These are phyloP conservation scores for Dichomitus squalens DNA, from an alignment of 1,284 basidiomycete species.

Conservation along the genomic window DNA sequence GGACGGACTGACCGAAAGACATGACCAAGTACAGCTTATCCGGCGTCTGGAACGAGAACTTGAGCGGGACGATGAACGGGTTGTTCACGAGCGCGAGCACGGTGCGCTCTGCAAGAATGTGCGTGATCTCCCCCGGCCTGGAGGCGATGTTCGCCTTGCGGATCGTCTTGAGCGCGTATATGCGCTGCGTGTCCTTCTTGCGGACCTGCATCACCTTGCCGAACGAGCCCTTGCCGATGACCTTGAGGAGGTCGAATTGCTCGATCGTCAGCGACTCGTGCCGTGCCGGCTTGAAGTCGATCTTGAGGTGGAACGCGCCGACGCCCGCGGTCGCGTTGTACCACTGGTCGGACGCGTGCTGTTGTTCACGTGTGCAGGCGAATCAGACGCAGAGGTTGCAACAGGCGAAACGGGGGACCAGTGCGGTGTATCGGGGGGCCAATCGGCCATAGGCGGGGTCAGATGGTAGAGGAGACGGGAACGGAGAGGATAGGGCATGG, in stretches of 20 bases:
- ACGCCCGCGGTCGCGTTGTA: slow-evolving; percentile 83
- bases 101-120: slow-evolving; percentile 96
- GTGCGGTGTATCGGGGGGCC: not conserved
- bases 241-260: slow-evolving; percentile 95
- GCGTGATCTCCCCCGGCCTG: slow-evolving; percentile 95
- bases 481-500: not conserved
- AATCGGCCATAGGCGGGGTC: not conserved
- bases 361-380: not conserved
- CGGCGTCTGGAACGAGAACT: slow-evolving; percentile 98
- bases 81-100: slow-evolving; percentile 98
- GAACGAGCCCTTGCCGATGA: slow-evolving; percentile 98
- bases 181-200: slow-evolving; percentile 97
- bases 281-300: slow-evolving; percentile 87
- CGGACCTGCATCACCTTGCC: slow-evolving; percentile 99
- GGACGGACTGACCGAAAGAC: slow-evolving; percentile 79
- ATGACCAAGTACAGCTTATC: slow-evolving; percentile 98
- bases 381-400: not conserved
- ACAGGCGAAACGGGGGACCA: not conserved
- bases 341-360: slow-evolving; percentile 87
- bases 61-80: slow-evolving; percentile 98
- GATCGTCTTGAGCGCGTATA: slow-evolving; percentile 99
- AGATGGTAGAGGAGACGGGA: not conserved
- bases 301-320: slow-evolving; percentile 95
- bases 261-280: slow-evolving; percentile 91
- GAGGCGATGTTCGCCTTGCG: slow-evolving; percentile 99